These are phyloP conservation scores for Eustoma russellianum DNA, from an alignment of 257 asterid species.

Conservation along the genomic window DNA sequence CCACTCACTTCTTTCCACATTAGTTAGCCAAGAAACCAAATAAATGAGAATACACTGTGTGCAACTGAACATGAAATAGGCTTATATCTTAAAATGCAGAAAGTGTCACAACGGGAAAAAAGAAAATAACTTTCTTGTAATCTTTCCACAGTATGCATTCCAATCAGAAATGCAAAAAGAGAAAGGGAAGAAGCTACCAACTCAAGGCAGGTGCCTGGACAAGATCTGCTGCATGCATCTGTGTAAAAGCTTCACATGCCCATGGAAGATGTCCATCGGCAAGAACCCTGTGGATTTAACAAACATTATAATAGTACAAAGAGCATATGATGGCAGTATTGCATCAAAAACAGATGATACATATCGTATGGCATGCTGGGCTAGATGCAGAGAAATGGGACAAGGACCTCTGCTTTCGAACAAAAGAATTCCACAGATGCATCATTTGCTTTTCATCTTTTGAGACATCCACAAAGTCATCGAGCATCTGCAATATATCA, in stretches of 20 bases:
- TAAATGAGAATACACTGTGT: no score
- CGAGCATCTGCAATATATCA: slow-evolving; percentile 75
- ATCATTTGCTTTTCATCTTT: slow-evolving; percentile 88
- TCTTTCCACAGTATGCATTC: no score
- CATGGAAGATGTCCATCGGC: slow-evolving; percentile 98
- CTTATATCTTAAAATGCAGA: no score
- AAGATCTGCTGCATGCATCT: slow-evolving; percentile 56
- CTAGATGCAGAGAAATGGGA: not conserved
- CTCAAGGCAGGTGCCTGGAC: slow-evolving; percentile 48
- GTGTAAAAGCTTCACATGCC: slow-evolving; percentile 96
- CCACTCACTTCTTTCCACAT: no score
- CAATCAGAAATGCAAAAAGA: not conserved
- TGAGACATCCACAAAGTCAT: slow-evolving; percentile 95
- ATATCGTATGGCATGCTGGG: no score
- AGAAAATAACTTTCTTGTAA: no score
- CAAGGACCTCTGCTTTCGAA: slow-evolving; percentile 82
- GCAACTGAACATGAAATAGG: no score
- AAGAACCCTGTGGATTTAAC: slow-evolving; percentile 55
- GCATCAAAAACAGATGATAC: not conserved
- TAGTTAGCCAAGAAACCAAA: no score
- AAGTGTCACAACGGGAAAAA: no score
- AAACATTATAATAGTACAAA: no score
- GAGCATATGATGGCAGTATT: no score
- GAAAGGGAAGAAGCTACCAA: slow-evolving; percentile 46
- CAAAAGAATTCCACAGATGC: slow-evolving; percentile 99